phyloP scores from a whole-genome alignment of 2,329 filamentous ascomycete genomes.

The Epichloe baconii region DNA sequence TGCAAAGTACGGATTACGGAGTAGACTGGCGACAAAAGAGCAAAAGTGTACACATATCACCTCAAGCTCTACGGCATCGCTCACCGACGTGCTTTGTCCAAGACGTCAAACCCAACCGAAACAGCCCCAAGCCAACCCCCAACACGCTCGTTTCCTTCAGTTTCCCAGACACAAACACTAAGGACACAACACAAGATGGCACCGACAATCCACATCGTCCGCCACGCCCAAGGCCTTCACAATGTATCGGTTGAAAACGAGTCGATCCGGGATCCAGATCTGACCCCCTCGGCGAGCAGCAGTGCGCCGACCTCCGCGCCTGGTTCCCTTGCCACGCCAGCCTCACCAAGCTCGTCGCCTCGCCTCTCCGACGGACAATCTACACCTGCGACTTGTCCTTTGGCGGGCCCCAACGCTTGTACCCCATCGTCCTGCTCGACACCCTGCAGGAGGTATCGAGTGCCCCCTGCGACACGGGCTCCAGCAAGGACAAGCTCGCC shows the following conservation, averaged over 20 bases:
- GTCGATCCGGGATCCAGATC: constrained; percentile 58
- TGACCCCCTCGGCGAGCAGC: constrained; percentile 63
- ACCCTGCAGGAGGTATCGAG: constrained; percentile 68
- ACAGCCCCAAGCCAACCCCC: no score
- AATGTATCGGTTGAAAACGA: constrained; percentile 63
- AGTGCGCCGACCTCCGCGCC: constrained; percentile 53
- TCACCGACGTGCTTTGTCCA: no score
- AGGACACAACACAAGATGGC: constrained; percentile 23
- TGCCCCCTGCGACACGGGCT: constrained; percentile 65
- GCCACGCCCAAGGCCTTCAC: constrained; percentile 69
- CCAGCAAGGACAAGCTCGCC: constrained; percentile 36
- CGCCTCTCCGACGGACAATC: constrained; percentile 68
- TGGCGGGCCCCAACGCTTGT: constrained; percentile 28
- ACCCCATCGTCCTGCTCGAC: constrained; percentile 52
- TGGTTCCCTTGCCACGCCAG: constrained; percentile 51
- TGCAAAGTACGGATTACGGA: no score
- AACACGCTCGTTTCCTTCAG: no score
- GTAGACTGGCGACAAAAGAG: no score
- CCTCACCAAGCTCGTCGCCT: constrained; percentile 61
- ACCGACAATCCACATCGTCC: constrained; percentile 51
- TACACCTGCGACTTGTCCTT: constrained; percentile 65
- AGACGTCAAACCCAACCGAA: no score
- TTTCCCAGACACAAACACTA: background rate
- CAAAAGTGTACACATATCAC: no score
- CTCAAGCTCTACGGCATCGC: no score